Percentiles rank a stretch among this genome's conserved stretches.
These are phyloP conservation scores for Pythium rishiriense DNA, from an alignment of 352 stramenopile genomes.

Conservation along the genomic window DNA sequence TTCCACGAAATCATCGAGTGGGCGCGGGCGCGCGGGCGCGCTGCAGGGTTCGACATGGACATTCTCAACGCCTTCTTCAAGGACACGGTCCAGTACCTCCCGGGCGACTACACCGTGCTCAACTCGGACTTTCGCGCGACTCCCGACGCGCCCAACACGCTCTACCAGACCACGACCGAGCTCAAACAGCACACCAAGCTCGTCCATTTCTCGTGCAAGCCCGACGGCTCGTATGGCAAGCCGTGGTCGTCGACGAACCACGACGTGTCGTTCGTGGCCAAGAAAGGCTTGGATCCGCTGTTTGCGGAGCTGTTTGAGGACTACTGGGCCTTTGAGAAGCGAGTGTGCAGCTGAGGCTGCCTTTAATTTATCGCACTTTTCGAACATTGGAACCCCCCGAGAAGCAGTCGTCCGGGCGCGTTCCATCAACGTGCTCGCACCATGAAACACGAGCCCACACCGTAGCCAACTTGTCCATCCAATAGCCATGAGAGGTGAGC, in stretches of 20 bases:
- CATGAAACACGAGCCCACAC: no score
- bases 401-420: no score
- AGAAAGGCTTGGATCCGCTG: constrained; percentile 5
- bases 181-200: constrained; percentile 13
- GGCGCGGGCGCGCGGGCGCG: constrained; percentile 6
- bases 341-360: no score
- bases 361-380: not conserved
- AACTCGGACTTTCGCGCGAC: constrained; percentile 31
- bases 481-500: no score
- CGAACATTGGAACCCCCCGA: no score
- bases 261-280: not conserved
- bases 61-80: constrained; percentile 33
- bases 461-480: no score
- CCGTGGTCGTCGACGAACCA: not conserved
- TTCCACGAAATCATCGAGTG: constrained; percentile 23
- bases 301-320: constrained; percentile 19
- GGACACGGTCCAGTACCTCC: constrained; percentile 19
- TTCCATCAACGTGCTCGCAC: no score
- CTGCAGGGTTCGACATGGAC: constrained; percentile 33
- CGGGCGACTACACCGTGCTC: constrained; percentile 32
- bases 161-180: constrained; percentile 16
- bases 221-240: constrained; percentile 15
- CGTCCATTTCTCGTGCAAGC: constrained; percentile 16
- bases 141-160: constrained; percentile 6
- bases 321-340: constrained; percentile 21